A percentile compares a stretch with the other conserved stretches of the same genome.
These are phyloP conservation scores for Backusella tuberculispora DNA, from an alignment of 192 early-diverging fungal genomes.

Conservation along the genomic window DNA sequence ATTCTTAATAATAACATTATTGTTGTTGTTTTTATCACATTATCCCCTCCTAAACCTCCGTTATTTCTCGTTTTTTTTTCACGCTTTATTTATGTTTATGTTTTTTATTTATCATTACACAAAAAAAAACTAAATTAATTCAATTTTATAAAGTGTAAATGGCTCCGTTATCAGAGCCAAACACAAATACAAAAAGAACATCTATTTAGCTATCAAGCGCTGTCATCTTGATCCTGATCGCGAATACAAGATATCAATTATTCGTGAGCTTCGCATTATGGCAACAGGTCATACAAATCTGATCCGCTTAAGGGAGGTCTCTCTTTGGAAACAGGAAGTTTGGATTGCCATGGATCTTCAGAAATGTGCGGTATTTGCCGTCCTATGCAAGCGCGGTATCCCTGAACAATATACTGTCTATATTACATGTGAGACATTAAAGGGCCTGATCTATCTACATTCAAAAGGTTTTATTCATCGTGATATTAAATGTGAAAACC, in stretches of 20 bases:
- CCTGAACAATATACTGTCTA: conserved; percentile 45
- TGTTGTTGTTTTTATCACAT: not conserved
- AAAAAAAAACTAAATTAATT: not conserved
- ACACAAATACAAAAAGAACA: conserved; percentile 32
- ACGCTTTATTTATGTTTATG: conserved; percentile 10
- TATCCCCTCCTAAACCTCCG: not conserved
- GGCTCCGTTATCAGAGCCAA: conserved; percentile 41
- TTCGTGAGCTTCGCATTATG: conserved; percentile 46
- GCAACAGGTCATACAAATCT: conserved; percentile 37
- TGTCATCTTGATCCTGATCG: conserved; percentile 40
- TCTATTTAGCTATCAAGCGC: conserved; percentile 42
- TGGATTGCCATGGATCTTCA: conserved; percentile 48
- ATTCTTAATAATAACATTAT: not conserved
- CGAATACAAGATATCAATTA: conserved; percentile 40
- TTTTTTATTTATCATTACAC: conserved; percentile 13
- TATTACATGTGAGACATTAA: conserved; percentile 42
- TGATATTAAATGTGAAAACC: conserved; percentile 52
- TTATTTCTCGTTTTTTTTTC: conserved; percentile 10
- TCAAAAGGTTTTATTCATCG: conserved; percentile 50
- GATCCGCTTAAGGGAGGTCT: conserved; percentile 40
- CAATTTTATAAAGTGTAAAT: conserved; percentile 28
- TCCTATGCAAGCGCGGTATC: conserved; percentile 44
- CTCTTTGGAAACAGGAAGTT: conserved; percentile 41
- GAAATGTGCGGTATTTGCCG: conserved; percentile 42
- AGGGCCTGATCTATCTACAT: conserved; percentile 46